These are phyloP conservation scores for Podospora bellae-mahoneyi DNA, from an alignment of 495 filamentous ascomycete genomes.

Conservation along the genomic window DNA sequence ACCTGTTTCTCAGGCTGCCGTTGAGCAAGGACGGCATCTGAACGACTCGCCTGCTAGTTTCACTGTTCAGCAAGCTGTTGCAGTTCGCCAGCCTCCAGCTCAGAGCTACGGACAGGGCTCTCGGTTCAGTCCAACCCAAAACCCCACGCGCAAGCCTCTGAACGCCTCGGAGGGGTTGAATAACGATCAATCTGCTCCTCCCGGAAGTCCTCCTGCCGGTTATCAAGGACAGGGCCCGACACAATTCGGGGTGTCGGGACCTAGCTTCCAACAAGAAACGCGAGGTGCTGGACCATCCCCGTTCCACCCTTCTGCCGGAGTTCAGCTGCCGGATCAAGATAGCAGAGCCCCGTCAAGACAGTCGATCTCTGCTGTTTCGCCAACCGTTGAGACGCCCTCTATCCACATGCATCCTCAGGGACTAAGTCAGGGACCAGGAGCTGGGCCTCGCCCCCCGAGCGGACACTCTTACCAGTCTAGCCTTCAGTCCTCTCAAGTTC, in stretches of 20 bases:
- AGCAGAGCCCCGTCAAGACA: slow-evolving; percentile 5
- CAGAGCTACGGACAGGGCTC: slow-evolving; percentile 4
- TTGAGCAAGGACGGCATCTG: slow-evolving; percentile 22
- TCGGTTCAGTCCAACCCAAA: slow-evolving; percentile 11
- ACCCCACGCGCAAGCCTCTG: slow-evolving; percentile 15
- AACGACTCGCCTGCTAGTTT: slow-evolving; percentile 24
- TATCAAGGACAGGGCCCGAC: slow-evolving; percentile 4
- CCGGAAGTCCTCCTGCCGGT: neutral
- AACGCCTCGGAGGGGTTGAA: neutral
- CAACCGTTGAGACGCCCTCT: neutral
- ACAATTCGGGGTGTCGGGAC: neutral
- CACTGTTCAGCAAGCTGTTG: slow-evolving; percentile 17
- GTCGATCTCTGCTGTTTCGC: slow-evolving; percentile 8
- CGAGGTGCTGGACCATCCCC: neutral
- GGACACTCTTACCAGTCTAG: slow-evolving; percentile 17
- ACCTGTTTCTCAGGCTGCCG: slow-evolving; percentile 16
- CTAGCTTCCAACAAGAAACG: slow-evolving; percentile 5
- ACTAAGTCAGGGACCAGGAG: neutral
- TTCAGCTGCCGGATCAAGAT: slow-evolving; percentile 2
- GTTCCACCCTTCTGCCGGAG: neutral
- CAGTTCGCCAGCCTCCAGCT: slow-evolving; percentile 14
- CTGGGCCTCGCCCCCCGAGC: slow-evolving; percentile 2
- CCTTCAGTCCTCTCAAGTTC: neutral
- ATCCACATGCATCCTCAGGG: slow-evolving; percentile 2
- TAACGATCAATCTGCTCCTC: neutral